Evolutionary conservation across 2,329 filamentous ascomycete genomes (phyloP).

Genomic region (Bertia moriformis): DNA sequence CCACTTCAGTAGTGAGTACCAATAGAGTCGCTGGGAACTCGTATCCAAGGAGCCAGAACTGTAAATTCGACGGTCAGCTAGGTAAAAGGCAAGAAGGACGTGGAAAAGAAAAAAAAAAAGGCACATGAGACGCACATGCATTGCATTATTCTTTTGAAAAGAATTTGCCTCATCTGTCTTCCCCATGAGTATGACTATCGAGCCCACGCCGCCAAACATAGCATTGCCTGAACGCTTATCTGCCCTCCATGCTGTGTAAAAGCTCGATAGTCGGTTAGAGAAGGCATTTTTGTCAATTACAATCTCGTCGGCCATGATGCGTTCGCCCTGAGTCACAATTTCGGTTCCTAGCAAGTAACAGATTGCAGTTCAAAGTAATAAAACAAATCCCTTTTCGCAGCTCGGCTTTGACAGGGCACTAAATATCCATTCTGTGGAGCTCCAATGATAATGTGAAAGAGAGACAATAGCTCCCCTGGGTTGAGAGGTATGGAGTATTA

Average conservation of each 20-base stretch:
- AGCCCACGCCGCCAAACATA: conserved; percentile 74
- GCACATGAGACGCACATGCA: conserved; percentile 55
- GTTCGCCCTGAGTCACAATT: too few relatives aligned
- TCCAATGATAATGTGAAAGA: too few relatives aligned
- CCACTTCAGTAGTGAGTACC: conserved; percentile 72
- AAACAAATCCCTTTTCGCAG: too few relatives aligned
- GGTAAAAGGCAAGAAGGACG: conserved; percentile 1
- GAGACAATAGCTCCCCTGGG: too few relatives aligned
- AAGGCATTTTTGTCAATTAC: conserved; percentile 89
- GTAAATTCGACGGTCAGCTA: too few relatives aligned
- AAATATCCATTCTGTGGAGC: too few relatives aligned
- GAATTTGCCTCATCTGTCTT: conserved; percentile 79
- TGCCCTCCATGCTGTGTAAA: conserved; percentile 86
- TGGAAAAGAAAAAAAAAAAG: neutral
- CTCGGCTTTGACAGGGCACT: too few relatives aligned
- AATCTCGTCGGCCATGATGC: conserved; percentile 58
- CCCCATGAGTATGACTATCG: conserved; percentile 81
- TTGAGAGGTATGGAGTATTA: too few relatives aligned
- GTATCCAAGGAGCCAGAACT: conserved; percentile 98
- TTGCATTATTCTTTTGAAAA: conserved; percentile 90
- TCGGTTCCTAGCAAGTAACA: too few relatives aligned
- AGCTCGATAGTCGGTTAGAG: conserved; percentile 78
- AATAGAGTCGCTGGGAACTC: conserved; percentile 95
- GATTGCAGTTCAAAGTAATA: too few relatives aligned
- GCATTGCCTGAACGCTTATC: conserved; percentile 74